These are phyloP conservation scores for Fusarium nurragi DNA, from an alignment of 2,329 filamentous ascomycete species.

Conservation along the genomic window DNA sequence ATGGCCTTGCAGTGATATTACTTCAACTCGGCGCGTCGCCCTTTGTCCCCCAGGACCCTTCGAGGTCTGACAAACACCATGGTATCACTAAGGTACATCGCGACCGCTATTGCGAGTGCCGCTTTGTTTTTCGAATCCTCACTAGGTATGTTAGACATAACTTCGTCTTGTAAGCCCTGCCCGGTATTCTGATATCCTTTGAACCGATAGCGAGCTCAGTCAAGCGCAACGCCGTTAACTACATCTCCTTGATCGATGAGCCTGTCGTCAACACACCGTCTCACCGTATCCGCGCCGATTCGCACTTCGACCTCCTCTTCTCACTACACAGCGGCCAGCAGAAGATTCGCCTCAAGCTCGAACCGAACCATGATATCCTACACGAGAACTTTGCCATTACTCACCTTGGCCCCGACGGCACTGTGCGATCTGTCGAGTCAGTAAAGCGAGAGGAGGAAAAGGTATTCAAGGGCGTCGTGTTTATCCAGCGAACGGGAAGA, in stretches of 20 bases:
- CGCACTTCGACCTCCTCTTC: constrained; percentile 87
- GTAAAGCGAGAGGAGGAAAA: constrained; percentile 79
- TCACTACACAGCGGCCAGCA: constrained; percentile 72
- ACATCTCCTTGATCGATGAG: constrained; percentile 77
- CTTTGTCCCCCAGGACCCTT: constrained; percentile 25
- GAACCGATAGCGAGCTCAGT: constrained; percentile 70
- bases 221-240: constrained; percentile 78
- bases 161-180: background rate
- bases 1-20: constrained; percentile 35
- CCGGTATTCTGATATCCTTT: constrained; percentile 31
- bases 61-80: constrained; percentile 42
- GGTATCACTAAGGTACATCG: constrained; percentile 48
- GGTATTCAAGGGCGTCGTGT: constrained; percentile 84
- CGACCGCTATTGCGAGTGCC: constrained; percentile 45
- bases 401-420: constrained; percentile 77
- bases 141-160: constrained; percentile 42
- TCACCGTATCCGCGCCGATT: constrained; percentile 80
- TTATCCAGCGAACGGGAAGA: constrained; percentile 68
- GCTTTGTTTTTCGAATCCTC: constrained; percentile 47
- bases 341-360: constrained; percentile 79
- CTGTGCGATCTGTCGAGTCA: constrained; percentile 70
- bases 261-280: constrained; percentile 81
- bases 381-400: constrained; percentile 78
- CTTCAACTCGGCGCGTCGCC: constrained; percentile 25
- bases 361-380: constrained; percentile 92